A percentile compares a stretch with the other conserved stretches of the same genome.
These are phyloP conservation scores for Claviceps citrina DNA, from an alignment of 2,329 filamentous ascomycete genomes.

Conservation along the genomic window DNA sequence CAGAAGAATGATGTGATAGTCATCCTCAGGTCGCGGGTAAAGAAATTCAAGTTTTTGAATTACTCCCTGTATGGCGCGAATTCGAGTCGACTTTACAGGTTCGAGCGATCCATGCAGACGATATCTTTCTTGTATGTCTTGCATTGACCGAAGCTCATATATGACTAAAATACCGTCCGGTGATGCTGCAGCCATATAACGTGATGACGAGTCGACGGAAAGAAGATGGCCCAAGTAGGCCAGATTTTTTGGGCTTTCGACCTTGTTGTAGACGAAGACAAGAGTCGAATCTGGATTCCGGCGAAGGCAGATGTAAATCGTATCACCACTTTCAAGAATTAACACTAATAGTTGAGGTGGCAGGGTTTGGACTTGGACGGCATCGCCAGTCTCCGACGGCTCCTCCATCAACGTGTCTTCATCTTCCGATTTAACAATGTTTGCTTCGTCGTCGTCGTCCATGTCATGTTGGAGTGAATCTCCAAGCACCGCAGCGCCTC, in stretches of 20 bases:
- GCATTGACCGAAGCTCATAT: conserved; percentile 49
- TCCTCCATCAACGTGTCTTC: conserved; percentile 23
- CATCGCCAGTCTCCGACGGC: conserved; percentile 7
- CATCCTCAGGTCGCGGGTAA: conserved; percentile 50
- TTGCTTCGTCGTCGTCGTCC: conserved; percentile 15
- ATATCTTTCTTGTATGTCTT: conserved; percentile 35
- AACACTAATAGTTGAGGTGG: conserved; percentile 74
- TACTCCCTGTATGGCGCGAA: conserved; percentile 45
- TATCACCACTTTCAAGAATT: conserved; percentile 54
- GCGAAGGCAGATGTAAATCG: conserved; percentile 61
- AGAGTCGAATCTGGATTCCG: conserved; percentile 26
- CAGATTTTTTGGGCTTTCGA: conserved; percentile 42
- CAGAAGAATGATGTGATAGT: conserved; percentile 60
- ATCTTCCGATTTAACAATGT: conserved; percentile 25
- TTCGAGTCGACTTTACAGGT: conserved; percentile 37
- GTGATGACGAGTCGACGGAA: conserved; percentile 62
- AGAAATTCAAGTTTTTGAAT: conserved; percentile 82
- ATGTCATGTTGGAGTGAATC: conserved; percentile 26
- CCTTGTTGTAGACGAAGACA: conserved; percentile 45
- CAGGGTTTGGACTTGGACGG: conserved; percentile 17
- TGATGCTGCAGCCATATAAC: conserved; percentile 53
- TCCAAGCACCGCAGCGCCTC: conserved; percentile 64
- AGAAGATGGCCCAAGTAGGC: conserved; percentile 49
- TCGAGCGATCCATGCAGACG: conserved; percentile 27
- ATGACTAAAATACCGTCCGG: conserved; percentile 56